Conservation (phyloP, 768 basidiomycete genomes). For the Lactifluus pinguis region DNA sequence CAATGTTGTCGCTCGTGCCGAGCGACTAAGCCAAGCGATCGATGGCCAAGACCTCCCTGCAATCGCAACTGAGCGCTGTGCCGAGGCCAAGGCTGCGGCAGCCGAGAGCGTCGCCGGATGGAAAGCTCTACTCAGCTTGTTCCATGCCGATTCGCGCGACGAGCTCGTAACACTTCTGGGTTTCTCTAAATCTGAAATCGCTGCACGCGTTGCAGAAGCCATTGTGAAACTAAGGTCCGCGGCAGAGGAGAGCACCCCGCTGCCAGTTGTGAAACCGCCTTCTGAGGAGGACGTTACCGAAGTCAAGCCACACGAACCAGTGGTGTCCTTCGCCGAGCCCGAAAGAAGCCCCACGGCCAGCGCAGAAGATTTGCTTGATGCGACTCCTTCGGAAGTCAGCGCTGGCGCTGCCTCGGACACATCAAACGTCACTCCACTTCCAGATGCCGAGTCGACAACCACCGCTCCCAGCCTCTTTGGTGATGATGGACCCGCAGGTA, state of each 20-base stretch:
- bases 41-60: constrained; percentile 46
- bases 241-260: constrained; percentile 25
- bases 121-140: constrained; percentile 84
- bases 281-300: constrained; percentile 31
- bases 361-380: constrained; percentile 40
- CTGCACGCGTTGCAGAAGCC: constrained; percentile 69
- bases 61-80: constrained; percentile 50
- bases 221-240: constrained; percentile 60
- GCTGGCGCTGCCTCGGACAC: constrained; percentile 53
- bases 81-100: constrained; percentile 22
- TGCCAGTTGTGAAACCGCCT: constrained; percentile 16
- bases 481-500: constrained; percentile 57
- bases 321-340: constrained; percentile 80
- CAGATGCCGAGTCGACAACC: constrained; percentile 71
- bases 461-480: constrained; percentile 85
- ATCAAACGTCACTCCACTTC: constrained; percentile 44
- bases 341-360: constrained; percentile 39
- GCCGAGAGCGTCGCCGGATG: constrained; percentile 48
- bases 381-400: constrained; percentile 70
- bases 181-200: constrained; percentile 84
- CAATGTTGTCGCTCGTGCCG: constrained; percentile 64
- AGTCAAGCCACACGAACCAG: constrained; percentile 53
- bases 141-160: constrained; percentile 81
- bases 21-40: constrained; percentile 52
- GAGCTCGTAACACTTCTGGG: constrained; percentile 87